A percentile compares a stretch with the other conserved stretches of the same genome.
Evolutionary conservation across 2,329 filamentous ascomycete genomes (phyloP).

Genomic region (Talaromyces marneffei): DNA sequence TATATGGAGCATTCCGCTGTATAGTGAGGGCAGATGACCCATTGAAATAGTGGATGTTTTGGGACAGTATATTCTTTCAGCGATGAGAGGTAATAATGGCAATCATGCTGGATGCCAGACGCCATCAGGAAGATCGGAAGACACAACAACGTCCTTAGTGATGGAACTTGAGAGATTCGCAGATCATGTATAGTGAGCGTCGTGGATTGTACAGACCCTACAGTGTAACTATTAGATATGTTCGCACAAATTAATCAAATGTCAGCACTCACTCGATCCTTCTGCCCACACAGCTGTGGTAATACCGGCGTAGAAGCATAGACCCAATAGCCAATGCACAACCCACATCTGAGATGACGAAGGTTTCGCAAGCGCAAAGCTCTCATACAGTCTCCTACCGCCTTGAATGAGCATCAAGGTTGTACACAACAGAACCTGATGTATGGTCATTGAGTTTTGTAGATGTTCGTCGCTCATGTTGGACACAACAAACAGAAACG

Average conservation of each 20-base stretch:
- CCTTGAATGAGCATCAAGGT: conserved; percentile 70
- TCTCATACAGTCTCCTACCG: conserved; percentile 69
- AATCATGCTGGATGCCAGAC: conserved; percentile 67
- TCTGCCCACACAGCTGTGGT: conserved; percentile 80
- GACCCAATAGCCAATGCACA: conserved; percentile 72
- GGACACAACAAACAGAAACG: conserved; percentile 48
- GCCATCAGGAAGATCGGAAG: conserved; percentile 62
- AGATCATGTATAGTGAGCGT: conserved; percentile 31
- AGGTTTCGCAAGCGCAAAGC: conserved; percentile 57
- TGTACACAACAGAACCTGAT: conserved; percentile 63
- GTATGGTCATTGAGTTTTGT: conserved; percentile 49
- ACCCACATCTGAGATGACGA: conserved; percentile 77
- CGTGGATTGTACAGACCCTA: conserved; percentile 31
- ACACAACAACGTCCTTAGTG: conserved; percentile 50
- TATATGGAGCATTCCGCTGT: conserved; percentile 84
- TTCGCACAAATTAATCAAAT: not conserved
- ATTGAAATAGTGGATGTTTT: conserved; percentile 62
- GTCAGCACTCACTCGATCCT: conserved; percentile 55
- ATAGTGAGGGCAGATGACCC: conserved; percentile 82
- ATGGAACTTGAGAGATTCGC: conserved; percentile 35
- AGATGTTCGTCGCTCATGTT: conserved; percentile 33
- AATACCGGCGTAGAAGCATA: conserved; percentile 69
- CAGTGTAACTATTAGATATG: not conserved
- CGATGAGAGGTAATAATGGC: conserved; percentile 63
- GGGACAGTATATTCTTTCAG: conserved; percentile 81